Evolutionary conservation across 495 filamentous ascomycete species (phyloP).

Genomic region (Penicillium egyptiacum): DNA sequence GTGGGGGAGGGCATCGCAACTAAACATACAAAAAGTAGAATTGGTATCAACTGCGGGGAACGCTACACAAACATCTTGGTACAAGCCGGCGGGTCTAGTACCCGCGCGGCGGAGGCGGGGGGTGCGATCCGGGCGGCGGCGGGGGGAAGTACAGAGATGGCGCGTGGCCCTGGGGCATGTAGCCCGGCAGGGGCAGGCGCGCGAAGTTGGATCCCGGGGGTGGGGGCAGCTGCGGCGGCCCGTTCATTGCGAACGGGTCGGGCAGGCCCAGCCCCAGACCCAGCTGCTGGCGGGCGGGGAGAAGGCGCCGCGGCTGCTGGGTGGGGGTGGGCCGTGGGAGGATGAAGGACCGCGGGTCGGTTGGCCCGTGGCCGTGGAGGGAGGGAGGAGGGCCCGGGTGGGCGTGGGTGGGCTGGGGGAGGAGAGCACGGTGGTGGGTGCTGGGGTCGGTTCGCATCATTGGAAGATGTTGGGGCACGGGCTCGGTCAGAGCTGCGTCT

Average conservation of each 20-base stretch:
- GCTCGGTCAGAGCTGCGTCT: slow-evolving; percentile 35
- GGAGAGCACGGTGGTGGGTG: slow-evolving; percentile 32
- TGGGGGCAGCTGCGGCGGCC: slow-evolving; percentile 43
- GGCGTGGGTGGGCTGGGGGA: slow-evolving; percentile 29
- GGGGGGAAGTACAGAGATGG: slow-evolving; percentile 24
- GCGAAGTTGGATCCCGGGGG: slow-evolving; percentile 44
- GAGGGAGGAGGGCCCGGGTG: slow-evolving; percentile 22
- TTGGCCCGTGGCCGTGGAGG: slow-evolving; percentile 18
- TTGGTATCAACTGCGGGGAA: slow-evolving; percentile 10
- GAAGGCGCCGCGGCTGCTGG: slow-evolving; percentile 40
- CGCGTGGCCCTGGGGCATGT: slow-evolving; percentile 22
- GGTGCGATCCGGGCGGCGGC: slow-evolving; percentile 19
- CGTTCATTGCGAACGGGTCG: slow-evolving; percentile 38
- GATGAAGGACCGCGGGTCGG: slow-evolving; percentile 42
- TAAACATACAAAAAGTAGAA: slow-evolving; percentile 7
- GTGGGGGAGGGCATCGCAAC: slow-evolving; percentile 1
- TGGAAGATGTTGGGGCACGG: slow-evolving; percentile 24
- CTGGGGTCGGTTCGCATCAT: slow-evolving; percentile 26
- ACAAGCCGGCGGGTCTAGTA: slow-evolving; percentile 14
- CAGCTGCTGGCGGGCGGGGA: slow-evolving; percentile 37
- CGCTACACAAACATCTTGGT: slow-evolving; percentile 11
- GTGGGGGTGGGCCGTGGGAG: slow-evolving; percentile 42
- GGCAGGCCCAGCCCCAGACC: slow-evolving; percentile 28
- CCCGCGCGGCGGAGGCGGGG: slow-evolving; percentile 20
- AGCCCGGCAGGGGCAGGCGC: slow-evolving; percentile 35